Conservation (phyloP, 768 basidiomycete species). For the Kwoniella dendrophila region DNA sequence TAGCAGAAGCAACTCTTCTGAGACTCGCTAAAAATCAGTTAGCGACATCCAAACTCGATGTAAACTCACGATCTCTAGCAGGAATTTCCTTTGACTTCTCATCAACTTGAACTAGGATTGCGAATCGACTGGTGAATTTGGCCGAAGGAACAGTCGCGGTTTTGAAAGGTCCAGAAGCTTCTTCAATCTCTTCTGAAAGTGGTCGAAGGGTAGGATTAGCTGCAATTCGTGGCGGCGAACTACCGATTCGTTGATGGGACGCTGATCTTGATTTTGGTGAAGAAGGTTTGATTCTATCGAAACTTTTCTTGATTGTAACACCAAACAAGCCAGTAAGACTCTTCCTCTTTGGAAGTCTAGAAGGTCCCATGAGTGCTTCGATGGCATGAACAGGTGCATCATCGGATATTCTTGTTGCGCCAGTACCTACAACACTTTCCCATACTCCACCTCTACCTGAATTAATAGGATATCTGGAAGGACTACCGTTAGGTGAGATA, state of each 20-base stretch:
- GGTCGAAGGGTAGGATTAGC: conserved; percentile 19
- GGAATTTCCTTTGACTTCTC: conserved; percentile 1
- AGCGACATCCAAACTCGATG: background rate
- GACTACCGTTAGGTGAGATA: background rate
- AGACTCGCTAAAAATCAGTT: conserved; percentile 27
- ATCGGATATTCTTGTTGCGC: conserved; percentile 7
- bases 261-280: conserved; percentile 10
- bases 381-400: conserved; percentile 15
- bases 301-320: conserved; percentile 29
- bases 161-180: conserved; percentile 8
- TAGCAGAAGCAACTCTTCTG: conserved; percentile 41
- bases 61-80: conserved; percentile 23
- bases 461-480: conserved; percentile 13
- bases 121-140: conserved; percentile 23
- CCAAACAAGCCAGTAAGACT: conserved; percentile 47
- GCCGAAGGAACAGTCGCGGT: conserved; percentile 5
- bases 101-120: background rate
- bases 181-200: conserved; percentile 39
- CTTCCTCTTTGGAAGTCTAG: conserved; percentile 47
- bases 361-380: conserved; percentile 21
- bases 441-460: conserved; percentile 24
- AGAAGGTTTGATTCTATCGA: conserved; percentile 19
- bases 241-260: background rate
- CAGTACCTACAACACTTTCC: conserved; percentile 25
- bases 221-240: conserved; percentile 18